phyloP scores from a whole-genome alignment of 352 stramenopile genomes.

The Pythium periplocum region DNA sequence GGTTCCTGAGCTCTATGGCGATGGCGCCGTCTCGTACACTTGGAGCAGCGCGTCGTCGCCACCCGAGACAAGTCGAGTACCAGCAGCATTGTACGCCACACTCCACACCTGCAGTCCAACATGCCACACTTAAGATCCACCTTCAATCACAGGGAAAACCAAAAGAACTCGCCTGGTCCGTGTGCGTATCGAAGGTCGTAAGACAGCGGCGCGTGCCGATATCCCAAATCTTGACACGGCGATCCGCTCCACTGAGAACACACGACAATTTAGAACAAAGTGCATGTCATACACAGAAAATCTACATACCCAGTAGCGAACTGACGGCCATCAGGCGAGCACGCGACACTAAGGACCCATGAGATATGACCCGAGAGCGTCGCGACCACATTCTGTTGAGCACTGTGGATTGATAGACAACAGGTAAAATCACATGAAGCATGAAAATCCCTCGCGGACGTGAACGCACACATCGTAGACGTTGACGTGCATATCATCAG shows the following conservation, averaged over 20 bases:
- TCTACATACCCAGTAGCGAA: slow-evolving; percentile 75
- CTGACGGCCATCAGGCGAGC: slow-evolving; percentile 74
- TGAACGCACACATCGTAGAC: slow-evolving; percentile 87
- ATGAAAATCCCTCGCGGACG: not conserved
- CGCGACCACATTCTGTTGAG: slow-evolving; percentile 69
- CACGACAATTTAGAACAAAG: not conserved
- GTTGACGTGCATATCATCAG: slow-evolving; percentile 90
- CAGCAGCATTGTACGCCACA: slow-evolving; percentile 86
- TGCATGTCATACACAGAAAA: slow-evolving; percentile 2
- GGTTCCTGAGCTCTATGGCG: too few relatives aligned
- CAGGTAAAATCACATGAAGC: not conserved
- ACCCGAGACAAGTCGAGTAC: slow-evolving; percentile 80
- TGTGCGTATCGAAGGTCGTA: slow-evolving; percentile 88
- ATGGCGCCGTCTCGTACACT: slow-evolving; percentile 74
- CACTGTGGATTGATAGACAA: slow-evolving; percentile 21
- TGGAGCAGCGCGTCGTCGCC: slow-evolving; percentile 87
- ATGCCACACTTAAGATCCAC: slow-evolving; percentile 1
- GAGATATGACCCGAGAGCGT: slow-evolving; percentile 87
- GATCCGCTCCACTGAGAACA: slow-evolving; percentile 62
- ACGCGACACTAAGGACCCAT: slow-evolving; percentile 85
- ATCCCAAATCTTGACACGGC: slow-evolving; percentile 92
- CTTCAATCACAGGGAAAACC: not conserved
- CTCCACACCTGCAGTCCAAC: slow-evolving; percentile 75
- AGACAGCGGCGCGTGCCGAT: slow-evolving; percentile 83
- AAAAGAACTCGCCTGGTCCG: slow-evolving; percentile 61